phyloP scores from a whole-genome alignment of 1,284 basidiomycete genomes.

The Bjerkandera adusta region DNA sequence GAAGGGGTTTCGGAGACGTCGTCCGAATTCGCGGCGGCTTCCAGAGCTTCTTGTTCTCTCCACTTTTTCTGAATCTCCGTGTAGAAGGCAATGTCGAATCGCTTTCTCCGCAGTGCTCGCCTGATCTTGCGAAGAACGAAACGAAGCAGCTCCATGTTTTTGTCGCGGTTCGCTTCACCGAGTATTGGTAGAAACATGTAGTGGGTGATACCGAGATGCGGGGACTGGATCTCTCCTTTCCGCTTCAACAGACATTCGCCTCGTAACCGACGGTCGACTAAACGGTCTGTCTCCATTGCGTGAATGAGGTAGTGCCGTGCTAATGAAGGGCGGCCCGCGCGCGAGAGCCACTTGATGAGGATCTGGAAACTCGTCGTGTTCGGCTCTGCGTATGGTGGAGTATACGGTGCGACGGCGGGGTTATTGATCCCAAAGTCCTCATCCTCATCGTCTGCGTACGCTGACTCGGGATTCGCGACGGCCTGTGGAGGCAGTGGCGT shows the following conservation, averaged over 20 bases:
- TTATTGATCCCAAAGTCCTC: conserved; percentile 48
- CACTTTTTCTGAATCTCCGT: conserved; percentile 25
- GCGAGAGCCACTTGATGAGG: conserved; percentile 56
- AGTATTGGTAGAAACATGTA: conserved; percentile 54
- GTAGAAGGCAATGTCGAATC: conserved; percentile 44
- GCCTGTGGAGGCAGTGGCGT: conserved; percentile 51
- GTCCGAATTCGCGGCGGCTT: not conserved
- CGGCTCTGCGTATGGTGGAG: conserved; percentile 51
- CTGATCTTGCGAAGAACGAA: conserved; percentile 51
- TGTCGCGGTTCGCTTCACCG: conserved; percentile 54
- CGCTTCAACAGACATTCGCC: conserved; percentile 18
- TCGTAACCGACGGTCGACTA: conserved; percentile 20
- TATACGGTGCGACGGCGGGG: conserved; percentile 28
- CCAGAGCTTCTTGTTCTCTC: conserved; percentile 15
- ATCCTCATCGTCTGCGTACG: conserved; percentile 68
- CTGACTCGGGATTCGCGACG: conserved; percentile 42
- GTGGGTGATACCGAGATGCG: conserved; percentile 51
- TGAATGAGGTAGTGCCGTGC: conserved; percentile 70
- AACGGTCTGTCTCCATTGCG: conserved; percentile 47
- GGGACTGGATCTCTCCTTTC: conserved; percentile 38
- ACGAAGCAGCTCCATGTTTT: conserved; percentile 51
- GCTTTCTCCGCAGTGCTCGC: conserved; percentile 43
- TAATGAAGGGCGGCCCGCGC: conserved; percentile 44
- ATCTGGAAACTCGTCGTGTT: conserved; percentile 68
- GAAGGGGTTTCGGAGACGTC: not conserved